Evolutionary conservation across 495 filamentous ascomycete species (phyloP), one percentile per base, ranked within the genome.

Genomic region (Cercophora sp.): DNA sequence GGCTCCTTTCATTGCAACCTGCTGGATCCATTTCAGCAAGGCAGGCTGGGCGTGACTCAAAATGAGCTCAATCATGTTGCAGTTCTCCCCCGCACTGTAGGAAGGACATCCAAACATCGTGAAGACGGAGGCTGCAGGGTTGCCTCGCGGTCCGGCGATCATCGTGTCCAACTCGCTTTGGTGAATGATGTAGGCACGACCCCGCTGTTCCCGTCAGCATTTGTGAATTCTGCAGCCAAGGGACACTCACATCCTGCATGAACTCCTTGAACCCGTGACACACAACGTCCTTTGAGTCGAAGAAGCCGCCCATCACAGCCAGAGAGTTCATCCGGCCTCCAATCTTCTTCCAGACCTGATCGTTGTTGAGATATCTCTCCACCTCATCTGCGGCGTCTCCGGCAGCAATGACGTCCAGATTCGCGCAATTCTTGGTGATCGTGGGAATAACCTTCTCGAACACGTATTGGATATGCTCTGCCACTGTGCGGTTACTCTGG

Each of bases 391-490:
- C 79, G 10, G 78, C 78, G 29, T 86, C 80, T 0, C 79, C 78
- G 13, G 86, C 49, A 4, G 77, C 85, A 43, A 93, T 75, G 19
- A 93, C 63, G 63, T 89, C 78, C 22, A 95, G 64, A 40, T 72
- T 73, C 1, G 76, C 79, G 40, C 68, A 55, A 1, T 67, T 36
- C 0, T 63, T 55, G 2, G 80, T 66, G 16, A 79, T 54, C 1
- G 73, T 60, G 3, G 67, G 67, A 20, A 89, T 53, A 1, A 89
- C 74, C 8, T 79, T 53, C 20, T 84, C 73, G 51, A 94, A 88
- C 5, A 92, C 73, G 40, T 75, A 78, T 10, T 64, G 46, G 2
- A 88, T 69, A 64, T 95, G 89, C 31, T 79, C 74, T 26, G 59
- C 56, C 35, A 68, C 63, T 18, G 57, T 67, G 8, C 56, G 63